These are phyloP conservation scores for Curvularia hawaiiensis DNA, from an alignment of 2,329 filamentous ascomycete genomes.

Conservation along the genomic window DNA sequence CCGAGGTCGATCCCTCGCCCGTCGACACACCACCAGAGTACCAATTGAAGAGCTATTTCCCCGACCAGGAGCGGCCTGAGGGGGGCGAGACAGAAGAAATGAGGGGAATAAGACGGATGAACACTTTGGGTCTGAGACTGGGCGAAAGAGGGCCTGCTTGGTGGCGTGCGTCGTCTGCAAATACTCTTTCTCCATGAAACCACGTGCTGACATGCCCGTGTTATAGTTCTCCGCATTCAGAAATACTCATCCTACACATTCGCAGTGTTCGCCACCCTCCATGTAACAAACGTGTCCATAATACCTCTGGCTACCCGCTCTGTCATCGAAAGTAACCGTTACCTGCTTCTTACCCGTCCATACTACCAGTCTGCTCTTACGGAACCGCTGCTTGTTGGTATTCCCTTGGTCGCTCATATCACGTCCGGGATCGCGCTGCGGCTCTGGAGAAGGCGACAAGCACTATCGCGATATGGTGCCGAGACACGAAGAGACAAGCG, in stretches of 20 bases:
- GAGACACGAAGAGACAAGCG: conserved; percentile 60
- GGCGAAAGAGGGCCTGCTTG: conserved; percentile 75
- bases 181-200: not conserved
- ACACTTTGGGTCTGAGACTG: conserved; percentile 57
- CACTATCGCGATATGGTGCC: conserved; percentile 76
- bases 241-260: conserved; percentile 80
- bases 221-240: conserved; percentile 74
- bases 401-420: conserved; percentile 78
- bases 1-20: conserved; percentile 81
- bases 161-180: conserved; percentile 64
- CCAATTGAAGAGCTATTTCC: conserved; percentile 58
- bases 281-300: conserved; percentile 55
- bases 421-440: conserved; percentile 78
- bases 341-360: conserved; percentile 87
- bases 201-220: conserved; percentile 1
- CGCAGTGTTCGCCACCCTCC: conserved; percentile 51
- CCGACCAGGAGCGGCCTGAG: conserved; percentile 21
- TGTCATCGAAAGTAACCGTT: conserved; percentile 76
- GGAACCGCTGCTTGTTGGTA: conserved; percentile 78
- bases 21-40: conserved; percentile 62
- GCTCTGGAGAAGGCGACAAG: conserved; percentile 73
- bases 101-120: conserved; percentile 23
- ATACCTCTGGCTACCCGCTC: conserved; percentile 43
- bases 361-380: conserved; percentile 81
- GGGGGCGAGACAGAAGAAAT: conserved; percentile 16